phyloP scores from a whole-genome alignment of 164 flowering plant genomes.

The Vitis riparia region DNA sequence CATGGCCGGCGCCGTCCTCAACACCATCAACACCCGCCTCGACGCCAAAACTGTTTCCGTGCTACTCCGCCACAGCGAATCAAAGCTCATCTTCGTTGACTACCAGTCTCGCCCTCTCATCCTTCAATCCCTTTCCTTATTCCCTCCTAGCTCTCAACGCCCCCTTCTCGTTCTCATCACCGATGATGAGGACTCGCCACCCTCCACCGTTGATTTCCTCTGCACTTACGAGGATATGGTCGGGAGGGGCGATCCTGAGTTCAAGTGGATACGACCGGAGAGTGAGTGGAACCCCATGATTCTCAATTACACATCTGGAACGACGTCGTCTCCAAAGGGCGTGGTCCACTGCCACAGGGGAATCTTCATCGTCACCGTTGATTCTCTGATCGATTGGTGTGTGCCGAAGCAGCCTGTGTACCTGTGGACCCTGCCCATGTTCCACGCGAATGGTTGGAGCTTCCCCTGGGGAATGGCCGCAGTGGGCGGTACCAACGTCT shows the following conservation, averaged over 20 bases:
- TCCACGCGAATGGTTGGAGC: conserved; percentile 40
- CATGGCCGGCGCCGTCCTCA: conserved; percentile 16
- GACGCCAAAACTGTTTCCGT: not conserved
- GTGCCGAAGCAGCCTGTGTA: conserved; percentile 31
- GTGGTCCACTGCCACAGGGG: conserved; percentile 31
- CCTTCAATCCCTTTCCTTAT: not conserved
- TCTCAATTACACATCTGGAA: conserved; percentile 37
- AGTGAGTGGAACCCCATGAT: conserved; percentile 35
- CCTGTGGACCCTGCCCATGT: conserved; percentile 42
- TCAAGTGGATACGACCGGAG: conserved; percentile 28
- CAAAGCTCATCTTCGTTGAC: not conserved
- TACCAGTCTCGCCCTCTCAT: not conserved
- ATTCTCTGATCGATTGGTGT: conserved; percentile 29
- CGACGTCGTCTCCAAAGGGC: conserved; percentile 38
- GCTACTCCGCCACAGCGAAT: not conserved
- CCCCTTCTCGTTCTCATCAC: not conserved
- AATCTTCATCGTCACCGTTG: conserved; percentile 17
- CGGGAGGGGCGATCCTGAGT: conserved; percentile 19
- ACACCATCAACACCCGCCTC: conserved; percentile 13
- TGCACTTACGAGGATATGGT: conserved; percentile 25
- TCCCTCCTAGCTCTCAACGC: not conserved
- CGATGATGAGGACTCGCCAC: not conserved
- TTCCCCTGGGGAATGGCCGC: conserved; percentile 38
- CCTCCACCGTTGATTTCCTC: not conserved
- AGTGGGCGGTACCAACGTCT: conserved; percentile 33